Percentiles rank a stretch among this genome's conserved stretches.
phyloP scores from a whole-genome alignment of 2,329 filamentous ascomycete species.

The Ceratocystis cubensis region DNA sequence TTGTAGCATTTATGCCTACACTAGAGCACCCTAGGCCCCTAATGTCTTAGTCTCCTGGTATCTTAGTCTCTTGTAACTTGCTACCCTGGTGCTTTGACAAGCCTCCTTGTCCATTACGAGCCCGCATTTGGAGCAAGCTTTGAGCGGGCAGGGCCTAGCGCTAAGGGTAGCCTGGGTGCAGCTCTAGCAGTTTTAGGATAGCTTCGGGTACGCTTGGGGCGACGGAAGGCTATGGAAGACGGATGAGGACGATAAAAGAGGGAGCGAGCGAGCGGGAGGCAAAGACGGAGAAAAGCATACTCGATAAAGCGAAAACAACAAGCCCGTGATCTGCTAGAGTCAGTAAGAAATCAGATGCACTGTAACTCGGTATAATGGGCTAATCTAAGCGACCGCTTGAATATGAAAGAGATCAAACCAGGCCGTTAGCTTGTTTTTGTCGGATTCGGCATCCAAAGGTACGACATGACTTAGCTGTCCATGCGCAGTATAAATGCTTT shows the following conservation, averaged over 20 bases:
- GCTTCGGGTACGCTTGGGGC: background rate
- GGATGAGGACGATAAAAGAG: background rate
- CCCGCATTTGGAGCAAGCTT: constrained; percentile 4
- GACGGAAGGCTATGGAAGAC: background rate
- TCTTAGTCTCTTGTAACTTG: background rate
- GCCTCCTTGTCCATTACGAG: background rate
- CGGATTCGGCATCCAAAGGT: too few relatives aligned
- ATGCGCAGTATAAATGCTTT: too few relatives aligned
- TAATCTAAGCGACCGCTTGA: too few relatives aligned
- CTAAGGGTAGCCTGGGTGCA: background rate
- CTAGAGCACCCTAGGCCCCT: background rate
- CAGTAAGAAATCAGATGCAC: background rate
- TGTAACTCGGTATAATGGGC: background rate
- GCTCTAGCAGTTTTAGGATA: background rate
- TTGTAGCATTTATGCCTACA: background rate
- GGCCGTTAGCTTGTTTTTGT: too few relatives aligned
- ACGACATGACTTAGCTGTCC: too few relatives aligned
- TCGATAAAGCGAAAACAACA: background rate
- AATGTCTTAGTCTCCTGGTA: background rate
- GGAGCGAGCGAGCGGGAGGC: background rate
- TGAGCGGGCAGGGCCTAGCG: background rate
- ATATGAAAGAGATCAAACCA: too few relatives aligned
- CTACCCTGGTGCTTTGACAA: background rate
- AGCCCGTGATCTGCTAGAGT: background rate
- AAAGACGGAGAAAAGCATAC: background rate